Percentiles rank a stretch among this genome's conserved stretches.
These are phyloP conservation scores for Kwoniella botswanensis DNA, from an alignment of 768 basidiomycete genomes.

Conservation along the genomic window DNA sequence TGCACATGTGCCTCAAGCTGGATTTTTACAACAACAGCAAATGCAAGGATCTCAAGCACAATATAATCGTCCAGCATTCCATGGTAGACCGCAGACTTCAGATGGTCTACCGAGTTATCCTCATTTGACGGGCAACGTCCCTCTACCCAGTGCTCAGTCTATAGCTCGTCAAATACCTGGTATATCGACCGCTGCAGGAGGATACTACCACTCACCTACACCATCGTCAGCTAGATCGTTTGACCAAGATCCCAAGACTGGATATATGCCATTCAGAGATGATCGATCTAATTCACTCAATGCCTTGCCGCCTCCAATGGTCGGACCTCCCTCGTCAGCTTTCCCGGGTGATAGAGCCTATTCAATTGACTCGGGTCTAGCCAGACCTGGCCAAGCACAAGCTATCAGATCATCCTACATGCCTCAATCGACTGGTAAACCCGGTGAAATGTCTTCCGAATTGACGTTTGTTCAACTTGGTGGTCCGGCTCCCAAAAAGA, in stretches of 20 bases:
- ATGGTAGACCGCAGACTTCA: constrained; percentile 45
- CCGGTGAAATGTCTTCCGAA: constrained; percentile 20
- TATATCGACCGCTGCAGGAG: background rate
- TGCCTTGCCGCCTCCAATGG: constrained; percentile 7
- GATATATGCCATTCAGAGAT: constrained; percentile 32
- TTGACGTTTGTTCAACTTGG: constrained; percentile 40
- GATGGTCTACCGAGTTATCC: constrained; percentile 48
- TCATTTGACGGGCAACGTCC: constrained; percentile 24
- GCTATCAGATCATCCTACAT: constrained; percentile 29
- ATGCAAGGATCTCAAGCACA: constrained; percentile 11
- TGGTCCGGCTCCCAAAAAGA: constrained; percentile 56
- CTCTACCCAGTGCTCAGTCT: constrained; percentile 34
- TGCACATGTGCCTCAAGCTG: constrained; percentile 19
- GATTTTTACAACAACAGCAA: constrained; percentile 27
- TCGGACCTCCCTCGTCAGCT: constrained; percentile 7
- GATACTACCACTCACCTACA: constrained; percentile 17
- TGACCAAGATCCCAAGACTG: constrained; percentile 13
- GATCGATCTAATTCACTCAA: constrained; percentile 19
- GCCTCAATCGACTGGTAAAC: constrained; percentile 3
- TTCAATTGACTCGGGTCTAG: constrained; percentile 36
- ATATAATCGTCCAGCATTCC: constrained; percentile 21
- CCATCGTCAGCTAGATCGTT: constrained; percentile 17
- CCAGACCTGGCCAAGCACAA: constrained; percentile 40
- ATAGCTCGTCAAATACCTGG: constrained; percentile 31
- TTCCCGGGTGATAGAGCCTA: constrained; percentile 32